Conservation (phyloP, 1,139 yeast species). For the Waltiozyma sp. region DNA sequence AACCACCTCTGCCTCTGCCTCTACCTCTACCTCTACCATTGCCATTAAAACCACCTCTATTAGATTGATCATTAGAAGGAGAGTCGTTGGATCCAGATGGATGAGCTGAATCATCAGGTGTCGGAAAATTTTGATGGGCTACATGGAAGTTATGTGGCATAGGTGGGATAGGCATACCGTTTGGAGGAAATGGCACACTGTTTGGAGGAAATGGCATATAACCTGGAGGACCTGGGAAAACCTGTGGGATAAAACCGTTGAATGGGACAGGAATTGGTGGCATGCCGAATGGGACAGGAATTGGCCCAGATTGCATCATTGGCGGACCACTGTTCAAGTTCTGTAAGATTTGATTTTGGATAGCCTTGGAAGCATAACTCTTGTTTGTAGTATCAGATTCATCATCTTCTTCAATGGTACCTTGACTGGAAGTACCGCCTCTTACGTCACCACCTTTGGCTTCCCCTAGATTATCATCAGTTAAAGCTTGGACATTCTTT, state of each 20-base stretch:
- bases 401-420: conserved; percentile 8
- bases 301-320: conserved; percentile 7
- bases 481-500: conserved; percentile 10
- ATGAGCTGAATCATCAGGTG: conserved; percentile 18
- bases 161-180: conserved; percentile 1
- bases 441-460: conserved; percentile 6
- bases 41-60: conserved; percentile 1
- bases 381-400: conserved; percentile 12
- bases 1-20: conserved; percentile 1
- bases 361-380: conserved; percentile 21
- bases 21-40: conserved; percentile 6
- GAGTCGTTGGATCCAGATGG: conserved; percentile 1
- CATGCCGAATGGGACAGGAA: conserved; percentile 17
- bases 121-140: conserved; percentile 7
- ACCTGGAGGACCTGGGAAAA: conserved; percentile 5
- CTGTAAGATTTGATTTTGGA: conserved; percentile 28
- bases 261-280: conserved; percentile 20
- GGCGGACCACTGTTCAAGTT: conserved; percentile 25
- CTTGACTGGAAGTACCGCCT: conserved; percentile 12
- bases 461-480: too few species aligned
- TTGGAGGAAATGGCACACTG: conserved; percentile 1
- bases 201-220: conserved; percentile 9
- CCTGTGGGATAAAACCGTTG: conserved; percentile 10
- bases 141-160: conserved; percentile 16
- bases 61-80: conserved; percentile 1